A percentile compares a stretch with the other conserved stretches of the same genome.
Evolutionary conservation across 2,329 filamentous ascomycete genomes (phyloP).

Genomic region (Thielaviopsis euricoi): DNA sequence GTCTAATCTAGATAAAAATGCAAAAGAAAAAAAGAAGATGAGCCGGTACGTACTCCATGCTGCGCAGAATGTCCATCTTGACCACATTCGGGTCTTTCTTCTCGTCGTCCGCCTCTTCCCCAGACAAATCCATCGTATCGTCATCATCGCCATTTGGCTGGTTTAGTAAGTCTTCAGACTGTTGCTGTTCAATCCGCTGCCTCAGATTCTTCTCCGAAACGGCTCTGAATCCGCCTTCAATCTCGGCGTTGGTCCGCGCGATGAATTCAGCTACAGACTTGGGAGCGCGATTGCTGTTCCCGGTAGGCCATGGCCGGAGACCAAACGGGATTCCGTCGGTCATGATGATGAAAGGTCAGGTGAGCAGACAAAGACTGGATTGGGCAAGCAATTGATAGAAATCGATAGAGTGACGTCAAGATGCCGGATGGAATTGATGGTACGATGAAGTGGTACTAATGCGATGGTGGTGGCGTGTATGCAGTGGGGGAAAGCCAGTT

Average conservation of each 20-base stretch:
- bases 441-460: neutral
- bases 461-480: neutral
- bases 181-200: slow-evolving; percentile 33
- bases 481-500: neutral
- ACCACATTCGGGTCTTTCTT: slow-evolving; percentile 29
- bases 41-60: slow-evolving; percentile 35
- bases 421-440: neutral
- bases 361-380: neutral
- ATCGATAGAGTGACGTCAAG: neutral
- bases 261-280: slow-evolving; percentile 60
- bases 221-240: slow-evolving; percentile 59
- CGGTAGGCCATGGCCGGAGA: slow-evolving; percentile 17
- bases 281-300: slow-evolving; percentile 37
- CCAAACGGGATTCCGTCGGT: slow-evolving; percentile 10
- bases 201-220: slow-evolving; percentile 59
- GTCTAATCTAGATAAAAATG: neutral
- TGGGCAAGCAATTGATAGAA: neutral
- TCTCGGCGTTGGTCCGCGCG: slow-evolving; percentile 58
- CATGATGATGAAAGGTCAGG: neutral
- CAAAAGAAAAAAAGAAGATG: neutral
- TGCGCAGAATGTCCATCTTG: slow-evolving; percentile 39
- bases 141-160: slow-evolving; percentile 28
- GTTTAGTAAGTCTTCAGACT: slow-evolving; percentile 28
- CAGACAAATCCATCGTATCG: slow-evolving; percentile 18
- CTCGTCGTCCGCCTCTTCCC: slow-evolving; percentile 24